These are phyloP conservation scores for Fragilariopsis cylindrus DNA, from an alignment of 108 stramenopile genomes.

Conservation along the genomic window DNA sequence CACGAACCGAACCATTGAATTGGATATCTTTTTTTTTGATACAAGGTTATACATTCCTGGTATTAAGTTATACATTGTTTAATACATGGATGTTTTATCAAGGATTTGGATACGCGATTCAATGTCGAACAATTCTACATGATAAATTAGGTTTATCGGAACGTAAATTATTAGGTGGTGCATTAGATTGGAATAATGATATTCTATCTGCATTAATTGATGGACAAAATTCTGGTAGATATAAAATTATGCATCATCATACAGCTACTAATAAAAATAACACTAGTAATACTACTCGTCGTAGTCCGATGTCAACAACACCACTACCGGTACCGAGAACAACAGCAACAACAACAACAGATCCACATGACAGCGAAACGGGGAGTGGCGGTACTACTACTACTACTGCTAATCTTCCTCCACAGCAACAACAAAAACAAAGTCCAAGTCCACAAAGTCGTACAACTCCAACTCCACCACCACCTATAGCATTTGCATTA, in stretches of 20 bases:
- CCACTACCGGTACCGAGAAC: not conserved
- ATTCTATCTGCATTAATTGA: constrained; percentile 65
- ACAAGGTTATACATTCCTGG: constrained; percentile 56
- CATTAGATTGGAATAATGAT: constrained; percentile 78
- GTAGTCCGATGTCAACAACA: not conserved
- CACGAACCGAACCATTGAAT: constrained; percentile 26
- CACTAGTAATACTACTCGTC: not conserved
- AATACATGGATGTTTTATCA: constrained; percentile 55
- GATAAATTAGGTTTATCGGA: constrained; percentile 68
- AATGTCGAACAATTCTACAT: constrained; percentile 63
- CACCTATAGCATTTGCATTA: constrained; percentile 30
- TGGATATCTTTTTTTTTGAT: constrained; percentile 31
- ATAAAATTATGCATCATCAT: constrained; percentile 25
- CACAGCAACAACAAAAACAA: not conserved
- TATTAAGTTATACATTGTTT: constrained; percentile 60
- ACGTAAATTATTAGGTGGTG: constrained; percentile 80
- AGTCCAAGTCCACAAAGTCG: not conserved
- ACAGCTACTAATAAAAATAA: not conserved
- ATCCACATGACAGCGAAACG: too few relatives aligned
- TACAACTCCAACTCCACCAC: constrained; percentile 4
- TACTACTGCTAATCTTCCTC: too few relatives aligned
- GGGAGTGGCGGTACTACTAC: too few relatives aligned
- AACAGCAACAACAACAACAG: not conserved
- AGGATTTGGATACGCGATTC: constrained; percentile 46
- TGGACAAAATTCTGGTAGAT: constrained; percentile 68